Evolutionary conservation across 495 filamentous ascomycete genomes (phyloP), one percentile per base, ranked within the genome.

Genomic region (Parathielavia hyrcaniae): DNA sequence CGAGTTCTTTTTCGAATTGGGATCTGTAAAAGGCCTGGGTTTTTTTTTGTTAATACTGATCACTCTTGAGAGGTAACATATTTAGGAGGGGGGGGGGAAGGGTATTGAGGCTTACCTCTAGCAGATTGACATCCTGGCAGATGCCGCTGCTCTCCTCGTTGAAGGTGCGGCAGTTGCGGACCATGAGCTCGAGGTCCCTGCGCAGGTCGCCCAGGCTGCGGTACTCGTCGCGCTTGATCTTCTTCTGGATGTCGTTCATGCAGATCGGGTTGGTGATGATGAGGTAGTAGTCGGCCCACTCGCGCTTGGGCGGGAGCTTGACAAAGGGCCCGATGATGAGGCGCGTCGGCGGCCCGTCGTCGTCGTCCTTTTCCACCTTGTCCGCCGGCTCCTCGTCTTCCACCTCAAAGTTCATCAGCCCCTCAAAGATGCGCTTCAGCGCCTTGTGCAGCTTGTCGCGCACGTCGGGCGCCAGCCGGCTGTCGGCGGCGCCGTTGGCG

Each of bases 191-290:
- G 57, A 98, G 83, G 66, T 98, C 93, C 32, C 81, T 81, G 36
- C 84, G 77, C 80, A 97, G 88, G 60, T 89, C 87, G 60, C 76
- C 83, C 55, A 96, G 71, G 66, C 78, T 86, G 61, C 83, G 83
- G 69, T 97, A 98, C 61, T 97, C 88, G 59, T 91, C 86, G 61
- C 86, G 89, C 76, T 95, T 95, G 71, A 98, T 95, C 76, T 88
- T 91, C 69, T 86, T 90, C 70, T 86, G 82, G 65, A 98, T 95
- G 72, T 87, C 83, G 39, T 93, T 90, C 84, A 97, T 95, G 58
- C 86, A 89, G 67, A 98, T 96, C 0, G 93, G 93, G 32, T 86
- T 84, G 62, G 85, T 81, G 69, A 97, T 97, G 70, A 97, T 83
- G 69, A 89, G 73, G 71, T 97, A 97, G 69, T 98, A 98, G 64